phyloP scores from a whole-genome alignment of 352 stramenopile genomes.

The Salisapilia sapeloensis region DNA sequence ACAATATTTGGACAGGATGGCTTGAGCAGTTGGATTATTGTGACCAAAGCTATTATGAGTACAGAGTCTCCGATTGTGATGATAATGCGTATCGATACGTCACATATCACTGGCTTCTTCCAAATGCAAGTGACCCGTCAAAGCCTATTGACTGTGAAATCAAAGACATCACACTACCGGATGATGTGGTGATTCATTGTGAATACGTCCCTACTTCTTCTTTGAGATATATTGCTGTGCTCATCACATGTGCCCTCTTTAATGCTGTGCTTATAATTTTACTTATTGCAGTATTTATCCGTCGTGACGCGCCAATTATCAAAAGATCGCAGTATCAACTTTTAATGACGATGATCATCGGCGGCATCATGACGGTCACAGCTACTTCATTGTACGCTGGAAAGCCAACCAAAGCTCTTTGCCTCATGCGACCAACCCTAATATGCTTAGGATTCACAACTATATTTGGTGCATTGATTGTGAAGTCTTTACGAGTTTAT shows the following conservation, averaged over 20 bases:
- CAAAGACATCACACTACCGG: conserved; percentile 3
- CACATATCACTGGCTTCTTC: too few species aligned
- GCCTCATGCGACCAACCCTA: conserved; percentile 12
- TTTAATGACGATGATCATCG: conserved; percentile 17
- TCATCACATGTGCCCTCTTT: conserved; percentile 6
- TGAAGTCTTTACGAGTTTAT: conserved; percentile 39
- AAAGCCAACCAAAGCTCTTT: conserved; percentile 7
- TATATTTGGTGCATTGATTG: conserved; percentile 20
- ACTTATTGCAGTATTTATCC: conserved; percentile 9
- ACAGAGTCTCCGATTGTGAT: background rate
- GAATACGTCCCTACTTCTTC: conserved; percentile 16
- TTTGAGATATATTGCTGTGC: conserved; percentile 4
- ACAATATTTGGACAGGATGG: background rate
- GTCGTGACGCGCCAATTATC: conserved; percentile 19
- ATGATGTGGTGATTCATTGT: conserved; percentile 11
- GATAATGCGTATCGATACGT: background rate
- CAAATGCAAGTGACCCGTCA: too few species aligned
- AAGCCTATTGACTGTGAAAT: too few species aligned
- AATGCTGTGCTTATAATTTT: conserved; percentile 2
- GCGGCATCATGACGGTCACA: conserved; percentile 14
- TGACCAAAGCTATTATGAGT: background rate
- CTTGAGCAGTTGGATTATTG: background rate
- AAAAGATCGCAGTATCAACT: conserved; percentile 27
- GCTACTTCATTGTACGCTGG: conserved; percentile 15
- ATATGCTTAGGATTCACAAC: conserved; percentile 20